A percentile compares a stretch with the other conserved stretches of the same genome.
Evolutionary conservation across 1,284 basidiomycete genomes (phyloP).

Genomic region (Boletellus dicymbophilus): DNA sequence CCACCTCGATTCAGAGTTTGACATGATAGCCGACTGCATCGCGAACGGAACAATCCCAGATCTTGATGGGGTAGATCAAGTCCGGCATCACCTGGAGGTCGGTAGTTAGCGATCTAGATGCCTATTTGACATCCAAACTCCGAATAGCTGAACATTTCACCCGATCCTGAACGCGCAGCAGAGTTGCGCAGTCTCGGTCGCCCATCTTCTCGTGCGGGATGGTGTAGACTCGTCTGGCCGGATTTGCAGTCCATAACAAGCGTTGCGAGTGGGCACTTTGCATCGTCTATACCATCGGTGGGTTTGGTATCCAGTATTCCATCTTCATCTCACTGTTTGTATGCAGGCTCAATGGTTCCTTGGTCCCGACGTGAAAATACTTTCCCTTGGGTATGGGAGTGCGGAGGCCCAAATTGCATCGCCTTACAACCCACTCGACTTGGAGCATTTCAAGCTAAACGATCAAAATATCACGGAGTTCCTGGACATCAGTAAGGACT

Average conservation of each 20-base stretch:
- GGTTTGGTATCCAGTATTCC: background rate
- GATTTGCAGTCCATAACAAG: constrained; percentile 4
- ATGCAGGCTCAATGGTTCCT: constrained; percentile 14
- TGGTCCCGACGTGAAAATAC: constrained; percentile 7
- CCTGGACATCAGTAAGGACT: constrained; percentile 14
- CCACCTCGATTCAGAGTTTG: constrained; percentile 13
- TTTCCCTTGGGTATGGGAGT: background rate
- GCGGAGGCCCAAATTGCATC: constrained; percentile 12
- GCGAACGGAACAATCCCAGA: constrained; percentile 7
- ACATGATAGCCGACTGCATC: constrained; percentile 7
- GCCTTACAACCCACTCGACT: constrained; percentile 5
- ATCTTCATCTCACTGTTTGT: background rate
- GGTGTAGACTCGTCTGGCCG: constrained; percentile 19
- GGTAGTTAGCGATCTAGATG: background rate
- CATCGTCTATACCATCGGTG: constrained; percentile 4
- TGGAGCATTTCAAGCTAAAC: constrained; percentile 12
- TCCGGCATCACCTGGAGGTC: constrained; percentile 8
- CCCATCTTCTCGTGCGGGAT: constrained; percentile 15
- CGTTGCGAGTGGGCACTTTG: background rate
- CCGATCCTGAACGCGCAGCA: constrained; percentile 20
- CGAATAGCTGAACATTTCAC: constrained; percentile 7
- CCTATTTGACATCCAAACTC: background rate
- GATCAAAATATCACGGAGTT: constrained; percentile 14
- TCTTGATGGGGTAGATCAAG: constrained; percentile 5
- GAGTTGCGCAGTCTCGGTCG: constrained; percentile 20